phyloP scores from a whole-genome alignment of 306 rosid species.

The Crataegus laevigata region DNA sequence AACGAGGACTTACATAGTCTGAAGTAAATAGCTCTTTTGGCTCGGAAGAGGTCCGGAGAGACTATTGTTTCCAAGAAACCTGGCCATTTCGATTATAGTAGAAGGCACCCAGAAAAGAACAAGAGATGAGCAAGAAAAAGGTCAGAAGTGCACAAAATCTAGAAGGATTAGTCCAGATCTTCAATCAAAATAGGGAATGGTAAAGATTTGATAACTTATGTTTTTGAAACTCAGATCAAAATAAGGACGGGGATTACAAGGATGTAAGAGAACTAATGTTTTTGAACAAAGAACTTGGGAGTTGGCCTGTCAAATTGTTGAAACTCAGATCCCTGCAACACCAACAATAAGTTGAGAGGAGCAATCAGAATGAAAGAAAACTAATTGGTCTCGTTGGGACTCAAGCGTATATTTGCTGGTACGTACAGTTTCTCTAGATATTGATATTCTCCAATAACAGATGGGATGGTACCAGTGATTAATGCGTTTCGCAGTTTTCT shows the following conservation, averaged over 20 bases:
- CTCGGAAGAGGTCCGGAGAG: slow-evolving; percentile 19
- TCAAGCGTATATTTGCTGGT: not conserved
- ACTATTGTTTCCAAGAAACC: too few species aligned
- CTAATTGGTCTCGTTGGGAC: not conserved
- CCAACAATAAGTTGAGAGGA: not conserved
- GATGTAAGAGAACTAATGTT: not conserved
- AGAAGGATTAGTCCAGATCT: not conserved
- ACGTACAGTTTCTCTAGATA: slow-evolving; percentile 8
- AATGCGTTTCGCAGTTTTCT: slow-evolving; percentile 25
- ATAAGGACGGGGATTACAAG: slow-evolving; percentile 4
- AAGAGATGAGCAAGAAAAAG: too few species aligned
- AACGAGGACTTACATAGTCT: slow-evolving; percentile 11
- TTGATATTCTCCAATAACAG: slow-evolving; percentile 13
- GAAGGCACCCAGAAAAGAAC: too few species aligned
- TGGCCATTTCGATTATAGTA: too few species aligned
- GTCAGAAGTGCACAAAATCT: not conserved
- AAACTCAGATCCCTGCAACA: slow-evolving; percentile 22
- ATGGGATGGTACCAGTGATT: slow-evolving; percentile 15
- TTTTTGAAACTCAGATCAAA: too few species aligned
- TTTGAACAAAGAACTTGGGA: slow-evolving; percentile 21
- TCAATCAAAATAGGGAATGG: too few species aligned
- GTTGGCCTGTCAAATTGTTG: slow-evolving; percentile 20
- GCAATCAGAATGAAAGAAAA: not conserved
- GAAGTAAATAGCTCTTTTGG: slow-evolving; percentile 1
- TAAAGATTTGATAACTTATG: too few species aligned